Conservation (phyloP, 2,329 filamentous ascomycete species). For the Sclerotinia trifoliorum region DNA sequence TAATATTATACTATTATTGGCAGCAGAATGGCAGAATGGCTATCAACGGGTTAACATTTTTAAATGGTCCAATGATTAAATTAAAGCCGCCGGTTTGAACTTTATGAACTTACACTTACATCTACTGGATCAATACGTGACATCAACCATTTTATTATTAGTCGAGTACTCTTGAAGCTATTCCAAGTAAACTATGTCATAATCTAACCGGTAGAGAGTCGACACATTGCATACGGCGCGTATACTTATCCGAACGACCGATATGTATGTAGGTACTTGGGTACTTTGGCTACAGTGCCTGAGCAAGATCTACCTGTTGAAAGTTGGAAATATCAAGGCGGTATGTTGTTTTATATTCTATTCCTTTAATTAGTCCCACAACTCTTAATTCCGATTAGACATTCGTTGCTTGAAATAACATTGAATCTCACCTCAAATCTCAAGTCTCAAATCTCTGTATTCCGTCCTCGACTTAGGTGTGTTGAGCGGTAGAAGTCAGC, state of each 20-base stretch:
- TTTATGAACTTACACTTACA: no score
- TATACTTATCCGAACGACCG: background rate
- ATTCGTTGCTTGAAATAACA: background rate
- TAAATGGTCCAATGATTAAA: no score
- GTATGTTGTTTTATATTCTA: background rate
- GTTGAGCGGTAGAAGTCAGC: background rate
- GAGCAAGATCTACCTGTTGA: background rate
- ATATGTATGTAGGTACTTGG: background rate
- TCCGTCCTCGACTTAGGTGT: background rate
- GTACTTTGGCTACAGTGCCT: no score
- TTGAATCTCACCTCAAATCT: background rate
- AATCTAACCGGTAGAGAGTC: background rate
- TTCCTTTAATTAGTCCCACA: background rate
- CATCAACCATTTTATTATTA: no score
- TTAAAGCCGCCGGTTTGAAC: no score
- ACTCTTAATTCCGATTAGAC: background rate
- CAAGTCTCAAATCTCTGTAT: background rate
- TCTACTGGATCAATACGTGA: no score
- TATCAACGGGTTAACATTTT: no score
- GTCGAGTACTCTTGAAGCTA: background rate
- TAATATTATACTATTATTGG: slow-evolving; percentile 2
- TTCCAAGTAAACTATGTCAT: background rate
- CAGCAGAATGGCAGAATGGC: no score
- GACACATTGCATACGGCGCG: background rate
- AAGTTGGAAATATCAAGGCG: background rate